Evolutionary conservation across 139 green algal species (phyloP).

Genomic region (Micractinium sp.): DNA sequence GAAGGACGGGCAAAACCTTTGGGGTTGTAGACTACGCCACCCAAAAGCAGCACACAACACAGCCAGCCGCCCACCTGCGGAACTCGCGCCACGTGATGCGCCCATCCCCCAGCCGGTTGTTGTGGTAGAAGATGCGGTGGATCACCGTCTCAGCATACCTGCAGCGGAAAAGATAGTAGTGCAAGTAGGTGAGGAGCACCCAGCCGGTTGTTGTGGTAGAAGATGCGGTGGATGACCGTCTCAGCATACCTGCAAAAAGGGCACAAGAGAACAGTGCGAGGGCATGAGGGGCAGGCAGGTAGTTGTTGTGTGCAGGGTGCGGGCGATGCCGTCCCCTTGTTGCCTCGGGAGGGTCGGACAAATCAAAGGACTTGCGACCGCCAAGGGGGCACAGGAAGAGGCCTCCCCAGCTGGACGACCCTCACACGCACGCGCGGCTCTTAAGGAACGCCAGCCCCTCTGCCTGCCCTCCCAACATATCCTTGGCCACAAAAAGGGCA

Average conservation of each 20-base stretch:
- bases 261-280: neutral
- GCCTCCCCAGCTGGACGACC: too few species aligned
- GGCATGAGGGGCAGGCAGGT: neutral
- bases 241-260: conserved; percentile 83
- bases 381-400: too few species aligned
- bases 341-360: too few species aligned
- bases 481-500: too few species aligned
- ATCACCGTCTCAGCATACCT: conserved; percentile 98
- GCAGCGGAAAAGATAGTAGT: neutral
- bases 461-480: too few species aligned
- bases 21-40: too few species aligned
- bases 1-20: neutral
- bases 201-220: conserved; percentile 91
- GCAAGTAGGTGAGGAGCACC: conserved; percentile 38
- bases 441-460: too few species aligned
- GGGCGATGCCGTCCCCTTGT: too few species aligned
- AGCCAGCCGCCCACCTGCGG: conserved; percentile 45
- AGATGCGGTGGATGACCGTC: conserved; percentile 98
- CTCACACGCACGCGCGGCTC: too few species aligned
- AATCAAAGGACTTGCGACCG: too few species aligned
- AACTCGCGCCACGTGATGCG: conserved; percentile 86
- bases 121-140: conserved; percentile 96
- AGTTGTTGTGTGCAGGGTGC: conserved; percentile 63
- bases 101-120: conserved; percentile 85
- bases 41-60: too few species aligned